These are phyloP conservation scores for Rickenella mellea DNA, from an alignment of 768 basidiomycete species.

Conservation along the genomic window DNA sequence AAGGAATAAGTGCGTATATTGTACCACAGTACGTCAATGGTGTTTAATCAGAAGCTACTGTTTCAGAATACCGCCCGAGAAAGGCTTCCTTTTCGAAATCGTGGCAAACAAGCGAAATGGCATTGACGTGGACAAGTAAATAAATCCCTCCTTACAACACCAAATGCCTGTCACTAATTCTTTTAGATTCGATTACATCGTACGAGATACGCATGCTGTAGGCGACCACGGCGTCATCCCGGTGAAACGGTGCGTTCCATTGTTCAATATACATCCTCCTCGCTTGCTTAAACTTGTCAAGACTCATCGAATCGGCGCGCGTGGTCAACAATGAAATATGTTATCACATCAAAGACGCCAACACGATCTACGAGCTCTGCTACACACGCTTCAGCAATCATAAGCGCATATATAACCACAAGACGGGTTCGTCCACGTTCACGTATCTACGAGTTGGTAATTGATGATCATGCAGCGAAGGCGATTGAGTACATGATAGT, in stretches of 20 bases:
- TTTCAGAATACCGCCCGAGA: conserved; percentile 30
- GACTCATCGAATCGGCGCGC: conserved; percentile 64
- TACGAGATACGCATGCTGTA: conserved; percentile 62
- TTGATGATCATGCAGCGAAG: conserved; percentile 36
- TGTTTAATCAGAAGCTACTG: not conserved
- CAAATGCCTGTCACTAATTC: not conserved
- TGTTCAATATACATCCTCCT: too few species aligned
- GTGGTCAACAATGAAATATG: conserved; percentile 70
- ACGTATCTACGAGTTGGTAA: not conserved
- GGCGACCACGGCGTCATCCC: conserved; percentile 51
- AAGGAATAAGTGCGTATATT: not conserved
- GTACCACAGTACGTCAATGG: not conserved
- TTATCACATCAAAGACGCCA: conserved; percentile 75
- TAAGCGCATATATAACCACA: conserved; percentile 77
- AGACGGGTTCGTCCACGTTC: conserved; percentile 40
- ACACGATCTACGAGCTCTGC: conserved; percentile 66
- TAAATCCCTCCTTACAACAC: not conserved
- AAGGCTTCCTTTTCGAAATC: conserved; percentile 74
- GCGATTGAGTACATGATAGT: conserved; percentile 82
- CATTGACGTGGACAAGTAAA: conserved; percentile 78
- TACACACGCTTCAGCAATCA: conserved; percentile 71
- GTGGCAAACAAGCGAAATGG: conserved; percentile 78
- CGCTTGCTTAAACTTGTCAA: conserved; percentile 15
- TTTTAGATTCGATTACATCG: conserved; percentile 80
- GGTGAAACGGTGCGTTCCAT: conserved; percentile 27